phyloP scores from a whole-genome alignment of 169 alveolate genomes.

The Cryptosporidium sp. region DNA sequence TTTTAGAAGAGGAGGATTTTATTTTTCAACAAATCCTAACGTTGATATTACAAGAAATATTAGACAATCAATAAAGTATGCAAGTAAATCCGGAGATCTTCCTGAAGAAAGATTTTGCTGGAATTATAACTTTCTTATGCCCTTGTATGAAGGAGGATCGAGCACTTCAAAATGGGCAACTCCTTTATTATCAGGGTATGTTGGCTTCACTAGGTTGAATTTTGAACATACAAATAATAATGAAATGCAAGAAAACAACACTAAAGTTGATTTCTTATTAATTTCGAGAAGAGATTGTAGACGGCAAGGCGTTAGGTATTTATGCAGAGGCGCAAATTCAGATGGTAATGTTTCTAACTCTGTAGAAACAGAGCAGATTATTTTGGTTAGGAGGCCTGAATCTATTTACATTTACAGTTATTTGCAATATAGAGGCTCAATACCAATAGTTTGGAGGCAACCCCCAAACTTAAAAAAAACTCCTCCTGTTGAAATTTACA shows the following conservation, averaged over 20 bases:
- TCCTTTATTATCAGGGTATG: slow-evolving; percentile 57
- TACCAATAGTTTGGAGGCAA: slow-evolving; percentile 95
- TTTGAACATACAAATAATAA: neutral
- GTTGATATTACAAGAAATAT: slow-evolving; percentile 43
- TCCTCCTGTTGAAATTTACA: slow-evolving; percentile 84
- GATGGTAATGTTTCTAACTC: slow-evolving; percentile 91
- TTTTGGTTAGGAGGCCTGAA: slow-evolving; percentile 83
- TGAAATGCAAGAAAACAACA: neutral
- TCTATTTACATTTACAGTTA: slow-evolving; percentile 86
- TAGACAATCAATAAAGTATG: slow-evolving; percentile 55
- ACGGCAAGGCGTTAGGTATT: slow-evolving; percentile 95
- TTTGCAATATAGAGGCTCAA: slow-evolving; percentile 95
- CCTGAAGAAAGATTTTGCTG: slow-evolving; percentile 72
- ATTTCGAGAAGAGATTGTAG: slow-evolving; percentile 92
- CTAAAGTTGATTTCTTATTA: slow-evolving; percentile 77
- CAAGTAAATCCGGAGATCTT: slow-evolving; percentile 42
- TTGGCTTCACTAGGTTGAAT: slow-evolving; percentile 41
- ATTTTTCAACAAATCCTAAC: slow-evolving; percentile 32
- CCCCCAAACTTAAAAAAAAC: slow-evolving; percentile 86
- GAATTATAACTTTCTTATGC: slow-evolving; percentile 57
- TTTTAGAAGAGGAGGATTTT: slow-evolving; percentile 71
- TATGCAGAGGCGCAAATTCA: slow-evolving; percentile 93
- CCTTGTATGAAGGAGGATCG: slow-evolving; percentile 61
- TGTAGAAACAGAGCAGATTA: slow-evolving; percentile 95
- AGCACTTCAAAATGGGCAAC: slow-evolving; percentile 71